Conservation (phyloP, 192 early-diverging fungal genomes). For the Entophlyctis helioformis region DNA sequence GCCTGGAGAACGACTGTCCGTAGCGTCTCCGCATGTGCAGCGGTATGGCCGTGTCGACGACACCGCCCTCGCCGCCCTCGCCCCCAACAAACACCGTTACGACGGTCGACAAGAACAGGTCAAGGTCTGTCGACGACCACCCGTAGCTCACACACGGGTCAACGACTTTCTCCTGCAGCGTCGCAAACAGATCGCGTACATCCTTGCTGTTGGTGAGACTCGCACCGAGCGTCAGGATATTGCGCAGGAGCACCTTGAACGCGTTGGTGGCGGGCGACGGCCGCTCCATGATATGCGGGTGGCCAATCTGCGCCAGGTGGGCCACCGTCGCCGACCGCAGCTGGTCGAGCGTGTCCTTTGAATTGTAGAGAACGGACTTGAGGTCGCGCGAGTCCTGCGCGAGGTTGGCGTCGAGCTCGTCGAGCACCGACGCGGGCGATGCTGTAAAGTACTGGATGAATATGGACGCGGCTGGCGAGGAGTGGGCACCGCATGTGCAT, state of each 20-base stretch:
- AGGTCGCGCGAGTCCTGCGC: constrained; percentile 33
- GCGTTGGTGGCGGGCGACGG: constrained; percentile 1
- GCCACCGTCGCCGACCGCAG: constrained; percentile 6
- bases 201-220: constrained; percentile 21
- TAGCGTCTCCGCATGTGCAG: constrained; percentile 5
- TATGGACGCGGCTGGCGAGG: constrained; percentile 18
- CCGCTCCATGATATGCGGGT: not conserved
- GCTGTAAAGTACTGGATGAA: constrained; percentile 26
- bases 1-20: constrained; percentile 1
- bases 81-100: constrained; percentile 2
- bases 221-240: constrained; percentile 22
- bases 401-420: constrained; percentile 27
- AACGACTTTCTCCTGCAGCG: constrained; percentile 26
- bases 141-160: constrained; percentile 26
- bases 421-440: constrained; percentile 6
- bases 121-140: constrained; percentile 4
- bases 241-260: constrained; percentile 26
- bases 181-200: constrained; percentile 27
- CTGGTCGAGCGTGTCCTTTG: constrained; percentile 30
- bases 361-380: constrained; percentile 24
- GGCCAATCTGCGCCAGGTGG: constrained; percentile 2
- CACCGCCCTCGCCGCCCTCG: no score
- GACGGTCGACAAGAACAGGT: constrained; percentile 3
- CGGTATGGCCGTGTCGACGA: no score
- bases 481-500: no score